Base-by-base conservation (phyloP, 164 flowering plant species). In the Liriodendron chinense region DNA sequence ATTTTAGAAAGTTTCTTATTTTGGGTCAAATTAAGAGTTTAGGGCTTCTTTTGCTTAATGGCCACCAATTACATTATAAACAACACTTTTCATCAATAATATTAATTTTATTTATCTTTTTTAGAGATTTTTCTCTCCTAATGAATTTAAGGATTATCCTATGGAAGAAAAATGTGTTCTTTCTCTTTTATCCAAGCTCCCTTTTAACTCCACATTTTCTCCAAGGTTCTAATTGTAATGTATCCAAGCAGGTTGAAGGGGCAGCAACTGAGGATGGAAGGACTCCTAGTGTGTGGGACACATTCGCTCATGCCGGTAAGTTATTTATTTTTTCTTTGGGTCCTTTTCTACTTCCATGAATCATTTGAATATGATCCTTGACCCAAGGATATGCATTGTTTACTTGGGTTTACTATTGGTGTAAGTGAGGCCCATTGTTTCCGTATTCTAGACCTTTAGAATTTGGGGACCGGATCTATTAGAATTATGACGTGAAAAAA, bases 221-320 rank as follows among this genome's bases (percentile, higher is more conserved):
- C 43, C 6, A 34, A 34, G 43, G 43, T 53, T 10, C 9, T 53
- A 12, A 53, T 53, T 10, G 59, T 9, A 43, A 25, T n/a, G 4
- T 26, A 12, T 47, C 12, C 7, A 28, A 26, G 4, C 7, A 74
- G 71, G 76, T 65, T 16, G 76, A 74, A 28, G 76, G 76, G 16
- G 76, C 71, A 26, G 76, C 64, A 24, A 48, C 62, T 13, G 76
- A 74, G 59, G 76, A 66, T 74, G 76, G 76, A 56, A 74, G 71
- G 48, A 74, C 70, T 25, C 76, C 72, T 20, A 66, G 76, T 21
- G 50, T 74, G 7, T 66, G 71, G 71, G 76, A 66, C 9, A 67
- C 71, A 47, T 74, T 48, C 6, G 47, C 53, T 25, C 71, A 74
- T 56, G 71, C 75, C 4, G 67, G 74, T 72, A 8, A 21, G 24